Evolutionary conservation across 1,139 yeast species (phyloP).

Genomic region (Suhomyces bokatorum): DNA sequence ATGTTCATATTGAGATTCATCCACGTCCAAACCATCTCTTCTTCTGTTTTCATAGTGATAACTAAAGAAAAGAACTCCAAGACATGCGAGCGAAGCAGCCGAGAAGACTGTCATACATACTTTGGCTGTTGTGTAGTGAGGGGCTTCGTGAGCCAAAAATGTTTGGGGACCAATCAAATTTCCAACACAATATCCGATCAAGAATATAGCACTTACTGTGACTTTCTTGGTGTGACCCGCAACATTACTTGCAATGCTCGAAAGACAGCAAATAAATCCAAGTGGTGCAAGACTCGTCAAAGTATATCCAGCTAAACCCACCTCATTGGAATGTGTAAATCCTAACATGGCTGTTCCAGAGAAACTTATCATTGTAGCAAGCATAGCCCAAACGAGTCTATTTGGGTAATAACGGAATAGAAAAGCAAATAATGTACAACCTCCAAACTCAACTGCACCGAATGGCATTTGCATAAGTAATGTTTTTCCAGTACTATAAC

Average conservation of each 20-base stretch:
- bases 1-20: slow-evolving; percentile 21
- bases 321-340: slow-evolving; percentile 30
- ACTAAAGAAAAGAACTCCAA: slow-evolving; percentile 30
- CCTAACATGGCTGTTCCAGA: slow-evolving; percentile 50
- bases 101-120: slow-evolving; percentile 47
- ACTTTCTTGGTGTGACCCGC: slow-evolving; percentile 73
- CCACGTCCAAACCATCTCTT: slow-evolving; percentile 30
- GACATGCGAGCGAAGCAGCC: slow-evolving; percentile 27
- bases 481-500: slow-evolving; percentile 39
- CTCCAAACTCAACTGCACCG: slow-evolving; percentile 43
- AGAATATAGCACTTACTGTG: slow-evolving; percentile 57
- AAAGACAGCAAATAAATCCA: slow-evolving; percentile 48
- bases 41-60: slow-evolving; percentile 41
- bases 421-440: slow-evolving; percentile 35
- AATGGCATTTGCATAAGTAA: slow-evolving; percentile 36
- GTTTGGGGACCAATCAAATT: slow-evolving; percentile 74
- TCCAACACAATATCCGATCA: slow-evolving; percentile 67
- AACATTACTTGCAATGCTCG: slow-evolving; percentile 55
- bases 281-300: slow-evolving; percentile 31
- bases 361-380: slow-evolving; percentile 38
- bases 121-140: slow-evolving; percentile 50
- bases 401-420: slow-evolving; percentile 12
- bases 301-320: slow-evolving; percentile 15
- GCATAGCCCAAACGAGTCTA: slow-evolving; percentile 45
- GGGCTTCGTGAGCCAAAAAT: slow-evolving; percentile 54